Base-by-base conservation (phyloP, 2,329 filamentous ascomycete genomes). In the Biscogniauxia mediterranea region DNA sequence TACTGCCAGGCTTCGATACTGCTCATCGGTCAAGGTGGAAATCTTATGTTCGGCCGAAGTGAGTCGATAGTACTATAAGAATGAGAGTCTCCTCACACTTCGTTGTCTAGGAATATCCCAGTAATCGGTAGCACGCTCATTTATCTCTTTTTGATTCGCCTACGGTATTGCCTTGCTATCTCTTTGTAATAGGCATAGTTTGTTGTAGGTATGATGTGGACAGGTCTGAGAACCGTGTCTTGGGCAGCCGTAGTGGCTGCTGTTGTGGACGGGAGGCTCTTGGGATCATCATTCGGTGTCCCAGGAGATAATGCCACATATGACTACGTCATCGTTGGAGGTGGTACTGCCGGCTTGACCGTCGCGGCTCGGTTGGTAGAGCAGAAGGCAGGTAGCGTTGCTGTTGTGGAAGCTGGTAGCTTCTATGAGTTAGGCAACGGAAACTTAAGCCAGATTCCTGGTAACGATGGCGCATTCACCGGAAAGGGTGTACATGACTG, bases 391-490 rank as follows among this genome's bases (percentile, higher is more conserved):
- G 70, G 69, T 58, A 70, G 67, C 7, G 77, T 79, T 8, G 76
- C 77, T 20, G 70, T 79, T 5, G 65, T 80, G 25, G 77, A 80
- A 64, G 77, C 76, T 1, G 77, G 77, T 11, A 64, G 63, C 3
- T 75, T 75, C 50, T 73, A 75, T 58, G 73, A 79, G 63, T 60
- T 75, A 38, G 62, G 63, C 28, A 67, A 64, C 19, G 54, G 69
- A 15, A 62, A 71, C 20, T 56, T 69, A 17, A 67, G 64, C 55
- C 59, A 64, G 58, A 55, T 68, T 25, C 70, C 70, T 17, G 64
- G 64, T 13, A 59, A 61, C 50, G 69, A 75, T 1, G 70, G 68
- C 5, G 61, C 62, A n/a, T 67, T 66, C 50, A 64, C 63, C 5
- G 62, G 63, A 23, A 65, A 57, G 59, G 64, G 62, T 46, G 61